Percentiles rank a stretch among this genome's conserved stretches.
Evolutionary conservation across 78 protist species (phyloP).

Genomic region (Guillardia theta): DNA sequence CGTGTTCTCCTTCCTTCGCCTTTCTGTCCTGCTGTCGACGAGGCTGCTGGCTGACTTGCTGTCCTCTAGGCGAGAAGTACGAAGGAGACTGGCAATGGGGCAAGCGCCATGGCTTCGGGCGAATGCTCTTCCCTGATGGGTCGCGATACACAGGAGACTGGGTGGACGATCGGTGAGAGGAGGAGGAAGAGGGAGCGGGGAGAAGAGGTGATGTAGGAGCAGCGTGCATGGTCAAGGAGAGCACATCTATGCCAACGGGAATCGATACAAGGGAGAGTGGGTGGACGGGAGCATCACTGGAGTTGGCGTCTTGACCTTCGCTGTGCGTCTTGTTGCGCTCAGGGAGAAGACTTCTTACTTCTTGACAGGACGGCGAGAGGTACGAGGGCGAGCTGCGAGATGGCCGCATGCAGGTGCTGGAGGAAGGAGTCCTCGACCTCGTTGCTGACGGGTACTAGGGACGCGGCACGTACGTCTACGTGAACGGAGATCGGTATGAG

Average conservation of each 20-base stretch:
- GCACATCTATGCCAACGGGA: conserved; percentile 44
- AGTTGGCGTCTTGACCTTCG: conserved; percentile 52
- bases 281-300: conserved; percentile 51
- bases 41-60: background rate
- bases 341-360: too few relatives aligned
- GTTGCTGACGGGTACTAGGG: too few relatives aligned
- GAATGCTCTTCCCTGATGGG: conserved; percentile 51
- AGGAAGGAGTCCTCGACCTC: conserved; percentile 44
- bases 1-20: too few relatives aligned
- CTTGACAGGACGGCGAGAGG: conserved; percentile 62
- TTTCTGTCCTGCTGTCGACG: background rate
- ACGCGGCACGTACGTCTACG: conserved; percentile 40
- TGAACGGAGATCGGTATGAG: conserved; percentile 45
- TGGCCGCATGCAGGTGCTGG: conserved; percentile 62
- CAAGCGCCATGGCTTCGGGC: conserved; percentile 59
- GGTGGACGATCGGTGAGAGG: conserved; percentile 45
- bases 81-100: conserved; percentile 62
- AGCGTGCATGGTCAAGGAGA: conserved; percentile 52
- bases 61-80: conserved; percentile 38
- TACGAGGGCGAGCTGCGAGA: conserved; percentile 63
- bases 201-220: too few relatives aligned
- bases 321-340: too few relatives aligned
- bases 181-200: too few relatives aligned
- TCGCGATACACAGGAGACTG: conserved; percentile 59
- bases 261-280: conserved; percentile 64